Percentiles rank a stretch among this genome's conserved stretches.
These are phyloP conservation scores for Parathielavia hyrcaniae DNA, from an alignment of 495 filamentous ascomycete genomes.

Conservation along the genomic window DNA sequence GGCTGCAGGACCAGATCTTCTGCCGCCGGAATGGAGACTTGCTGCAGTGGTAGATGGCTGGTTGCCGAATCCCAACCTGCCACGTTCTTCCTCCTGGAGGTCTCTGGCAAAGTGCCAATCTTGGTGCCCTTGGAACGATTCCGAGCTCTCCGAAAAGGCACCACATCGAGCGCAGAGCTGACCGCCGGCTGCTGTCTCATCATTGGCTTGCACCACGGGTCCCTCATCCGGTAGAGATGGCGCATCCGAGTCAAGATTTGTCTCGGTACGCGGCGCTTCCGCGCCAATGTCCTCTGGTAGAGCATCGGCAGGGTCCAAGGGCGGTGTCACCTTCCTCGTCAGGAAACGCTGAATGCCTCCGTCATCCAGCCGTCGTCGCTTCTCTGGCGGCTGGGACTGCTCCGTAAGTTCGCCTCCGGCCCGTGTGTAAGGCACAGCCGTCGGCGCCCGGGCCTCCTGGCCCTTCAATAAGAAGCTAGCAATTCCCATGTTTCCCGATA, in stretches of 20 bases:
- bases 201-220: conserved; percentile 21
- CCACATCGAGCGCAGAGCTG: conserved; percentile 64
- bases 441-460: conserved; percentile 56
- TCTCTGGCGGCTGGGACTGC: conserved; percentile 40
- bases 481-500: conserved; percentile 78
- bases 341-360: conserved; percentile 57
- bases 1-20: conserved; percentile 33
- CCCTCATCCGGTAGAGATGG: conserved; percentile 14
- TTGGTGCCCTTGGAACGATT: conserved; percentile 66
- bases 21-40: conserved; percentile 19
- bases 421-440: conserved; percentile 23
- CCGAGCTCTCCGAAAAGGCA: conserved; percentile 45
- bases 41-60: conserved; percentile 29
- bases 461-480: conserved; percentile 76
- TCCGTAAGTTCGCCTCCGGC: conserved; percentile 15
- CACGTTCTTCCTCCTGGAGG: conserved; percentile 56
- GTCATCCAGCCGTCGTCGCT: conserved; percentile 49
- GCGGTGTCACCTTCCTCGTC: conserved; percentile 30
- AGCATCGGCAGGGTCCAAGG: conserved; percentile 29
- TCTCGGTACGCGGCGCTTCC: conserved; percentile 24
- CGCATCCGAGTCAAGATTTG: conserved; percentile 11
- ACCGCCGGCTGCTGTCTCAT: conserved; percentile 38
- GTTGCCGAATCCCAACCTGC: conserved; percentile 39
- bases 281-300: conserved; percentile 21
- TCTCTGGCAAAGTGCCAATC: conserved; percentile 97